Evolutionary conservation across 1,139 yeast species (phyloP), one percentile per base, ranked within the genome.

Genomic region (Yamadazyma oceani): DNA sequence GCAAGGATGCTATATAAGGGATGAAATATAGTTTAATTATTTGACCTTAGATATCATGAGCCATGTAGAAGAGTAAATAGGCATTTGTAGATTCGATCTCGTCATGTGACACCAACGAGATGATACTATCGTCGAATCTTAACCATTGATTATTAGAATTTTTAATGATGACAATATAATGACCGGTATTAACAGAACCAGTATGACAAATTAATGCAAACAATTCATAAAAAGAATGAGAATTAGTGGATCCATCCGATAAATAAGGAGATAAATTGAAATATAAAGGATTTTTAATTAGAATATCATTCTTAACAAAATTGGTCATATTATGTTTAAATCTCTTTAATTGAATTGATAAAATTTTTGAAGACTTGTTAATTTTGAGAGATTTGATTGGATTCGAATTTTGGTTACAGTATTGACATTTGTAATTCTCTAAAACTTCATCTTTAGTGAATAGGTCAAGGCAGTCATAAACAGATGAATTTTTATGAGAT

Each of bases 171-270:
- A 94, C 85, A 13, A 90, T 76, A 57, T 92, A 92, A 61, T 92
- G 98, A 10, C 98, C 98, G 1, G 97, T 92, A 55, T 88, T 87
- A 5, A 90, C 94, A 17, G 92, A 82, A 1, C 98, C 98, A 32
- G 81, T 81, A 58, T 92, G 98, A 52, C 90, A 81, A 9, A 92
- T 83, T 28, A 89, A 78, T 1, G 94, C 96, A 62, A 82, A 87
- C 32, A 92, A 69, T 58, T 90, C 96, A 60, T 85, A 90, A 11
- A 44, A 38, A 48, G 54, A 30, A 32, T 41, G 35, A 3, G 32
- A 24, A 11, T 19, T 22, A 15, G 30, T 29, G 12, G 28, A 32
- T 44, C 54, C 24, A 69, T 65, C 41, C 73, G 66, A 53, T 22
- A 64, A 74, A 54, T 85, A 90, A 34, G 77, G 75, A 12, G 78